Evolutionary conservation across 169 alveolate species (phyloP).

Genomic region (Ichthyophthirius multifiliis): DNA sequence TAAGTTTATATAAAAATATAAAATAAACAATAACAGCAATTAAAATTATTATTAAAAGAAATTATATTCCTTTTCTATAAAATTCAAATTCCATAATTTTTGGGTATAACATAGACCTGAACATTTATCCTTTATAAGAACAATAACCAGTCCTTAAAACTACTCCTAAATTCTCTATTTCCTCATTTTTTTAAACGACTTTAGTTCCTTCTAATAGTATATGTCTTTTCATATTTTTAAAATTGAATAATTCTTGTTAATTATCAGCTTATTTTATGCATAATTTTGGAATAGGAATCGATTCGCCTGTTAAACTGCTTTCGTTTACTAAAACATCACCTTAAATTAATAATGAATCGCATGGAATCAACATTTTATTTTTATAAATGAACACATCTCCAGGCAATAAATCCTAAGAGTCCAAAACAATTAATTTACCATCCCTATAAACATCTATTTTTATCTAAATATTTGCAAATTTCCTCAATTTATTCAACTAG

Average conservation of each 20-base stretch:
- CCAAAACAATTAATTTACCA: not conserved
- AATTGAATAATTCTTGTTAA: not conserved
- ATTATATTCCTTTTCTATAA: not conserved
- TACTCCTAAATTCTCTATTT: not conserved
- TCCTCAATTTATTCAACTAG: not conserved
- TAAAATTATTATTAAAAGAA: not conserved
- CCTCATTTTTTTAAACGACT: not conserved
- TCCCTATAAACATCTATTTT: not conserved
- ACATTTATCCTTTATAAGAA: conserved; percentile 1
- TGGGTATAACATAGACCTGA: conserved; percentile 9
- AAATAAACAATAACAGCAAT: not conserved
- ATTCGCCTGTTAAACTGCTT: conserved; percentile 53
- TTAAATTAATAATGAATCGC: conserved; percentile 59
- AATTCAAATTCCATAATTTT: not conserved
- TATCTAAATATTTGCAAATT: conserved; percentile 4
- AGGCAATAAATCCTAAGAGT: conserved; percentile 33
- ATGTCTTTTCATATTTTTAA: not conserved
- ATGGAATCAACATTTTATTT: conserved; percentile 48
- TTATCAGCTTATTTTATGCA: not conserved
- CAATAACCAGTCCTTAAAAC: conserved; percentile 7
- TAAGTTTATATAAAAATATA: not conserved
- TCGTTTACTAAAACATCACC: conserved; percentile 60
- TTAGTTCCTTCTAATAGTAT: conserved; percentile 35
- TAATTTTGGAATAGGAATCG: conserved; percentile 40
- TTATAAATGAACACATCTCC: conserved; percentile 52